Conservation (phyloP, 2,329 filamentous ascomycete genomes). For the Apiospora aurea region DNA sequence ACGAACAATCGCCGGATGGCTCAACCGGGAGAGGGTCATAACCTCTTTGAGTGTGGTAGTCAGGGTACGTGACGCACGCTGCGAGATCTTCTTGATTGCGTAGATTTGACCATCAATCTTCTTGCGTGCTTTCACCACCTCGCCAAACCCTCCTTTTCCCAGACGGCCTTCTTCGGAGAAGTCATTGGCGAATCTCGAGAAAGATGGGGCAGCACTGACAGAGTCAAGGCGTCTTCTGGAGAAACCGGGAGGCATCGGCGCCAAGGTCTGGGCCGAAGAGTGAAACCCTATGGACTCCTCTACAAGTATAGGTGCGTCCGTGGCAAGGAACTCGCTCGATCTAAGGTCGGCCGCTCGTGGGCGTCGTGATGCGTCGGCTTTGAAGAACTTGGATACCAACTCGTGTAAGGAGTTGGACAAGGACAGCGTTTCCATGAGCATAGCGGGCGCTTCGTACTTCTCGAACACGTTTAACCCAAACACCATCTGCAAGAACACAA, state of each 20-base stretch:
- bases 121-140: slow-evolving; percentile 94
- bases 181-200: slow-evolving; percentile 84
- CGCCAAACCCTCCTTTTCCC: slow-evolving; percentile 93
- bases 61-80: slow-evolving; percentile 78
- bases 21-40: slow-evolving; percentile 87
- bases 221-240: slow-evolving; percentile 67
- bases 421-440: slow-evolving; percentile 73
- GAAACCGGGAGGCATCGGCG: slow-evolving; percentile 50
- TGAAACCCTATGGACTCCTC: slow-evolving; percentile 51
- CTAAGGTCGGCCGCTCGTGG: slow-evolving; percentile 79
- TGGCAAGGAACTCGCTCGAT: slow-evolving; percentile 71
- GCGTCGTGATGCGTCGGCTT: slow-evolving; percentile 81
- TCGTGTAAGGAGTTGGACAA: slow-evolving; percentile 81
- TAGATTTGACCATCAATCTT: slow-evolving; percentile 94
- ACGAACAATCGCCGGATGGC: slow-evolving; percentile 84
- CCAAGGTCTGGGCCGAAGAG: slow-evolving; percentile 51
- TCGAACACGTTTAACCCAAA: slow-evolving; percentile 81
- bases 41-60: slow-evolving; percentile 87
- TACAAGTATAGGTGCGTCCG: slow-evolving; percentile 65
- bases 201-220: slow-evolving; percentile 56
- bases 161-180: slow-evolving; percentile 90
- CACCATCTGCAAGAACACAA: slow-evolving; percentile 92
- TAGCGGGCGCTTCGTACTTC: slow-evolving; percentile 80
- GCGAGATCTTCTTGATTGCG: slow-evolving; percentile 95
- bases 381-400: slow-evolving; percentile 84